Evolutionary conservation across 257 asterid genomes (phyloP).

Genomic region (Mitragyna speciosa): DNA sequence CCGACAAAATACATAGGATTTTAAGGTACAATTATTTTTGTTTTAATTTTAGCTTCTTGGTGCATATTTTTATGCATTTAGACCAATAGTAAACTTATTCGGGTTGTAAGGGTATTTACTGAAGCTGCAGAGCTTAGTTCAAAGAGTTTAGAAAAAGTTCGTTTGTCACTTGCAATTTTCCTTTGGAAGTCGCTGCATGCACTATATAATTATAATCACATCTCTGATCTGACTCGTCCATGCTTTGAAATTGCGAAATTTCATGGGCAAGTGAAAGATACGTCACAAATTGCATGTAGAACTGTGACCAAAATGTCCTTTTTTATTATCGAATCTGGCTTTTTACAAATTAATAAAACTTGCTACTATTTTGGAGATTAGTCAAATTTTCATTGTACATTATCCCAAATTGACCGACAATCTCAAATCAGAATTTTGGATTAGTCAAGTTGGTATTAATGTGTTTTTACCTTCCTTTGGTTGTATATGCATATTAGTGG

Average conservation of each 20-base stretch:
- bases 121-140: slow-evolving; percentile 35
- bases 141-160: slow-evolving; percentile 7
- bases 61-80: background rate
- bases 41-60: background rate
- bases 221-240: background rate
- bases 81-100: slow-evolving; percentile 15
- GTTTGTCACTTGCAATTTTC: slow-evolving; percentile 19
- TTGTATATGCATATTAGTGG: background rate
- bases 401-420: background rate
- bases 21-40: background rate
- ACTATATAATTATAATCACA: slow-evolving; percentile 10
- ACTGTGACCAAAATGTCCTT: background rate
- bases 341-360: no score
- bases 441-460: background rate
- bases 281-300: no score
- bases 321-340: background rate
- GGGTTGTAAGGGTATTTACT: slow-evolving; percentile 23
- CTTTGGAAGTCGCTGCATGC: slow-evolving; percentile 17
- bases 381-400: background rate
- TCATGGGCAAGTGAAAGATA: background rate
- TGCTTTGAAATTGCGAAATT: background rate
- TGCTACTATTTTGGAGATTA: background rate
- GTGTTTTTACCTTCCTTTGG: background rate
- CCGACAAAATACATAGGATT: slow-evolving; percentile 32
- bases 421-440: background rate